Evolutionary conservation across 2,329 filamentous ascomycete genomes (phyloP).

Genomic region (Erysiphe pulchra): DNA sequence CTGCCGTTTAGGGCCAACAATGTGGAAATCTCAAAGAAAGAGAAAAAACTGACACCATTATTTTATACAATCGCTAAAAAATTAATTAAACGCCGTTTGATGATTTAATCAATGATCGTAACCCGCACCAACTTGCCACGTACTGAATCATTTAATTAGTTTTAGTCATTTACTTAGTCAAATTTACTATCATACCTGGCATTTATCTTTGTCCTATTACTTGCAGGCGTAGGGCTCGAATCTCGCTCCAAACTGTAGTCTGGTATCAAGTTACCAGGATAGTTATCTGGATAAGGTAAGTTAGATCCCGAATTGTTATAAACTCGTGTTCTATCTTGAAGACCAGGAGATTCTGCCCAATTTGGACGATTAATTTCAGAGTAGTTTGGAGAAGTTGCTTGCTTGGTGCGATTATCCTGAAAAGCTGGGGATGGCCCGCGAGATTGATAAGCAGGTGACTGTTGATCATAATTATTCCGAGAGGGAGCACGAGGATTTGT

Average conservation of each 20-base stretch:
- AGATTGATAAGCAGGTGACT: too few relatives aligned
- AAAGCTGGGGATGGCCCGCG: too few relatives aligned
- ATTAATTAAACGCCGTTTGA: slow-evolving; percentile 9
- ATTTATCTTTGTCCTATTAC: slow-evolving; percentile 17
- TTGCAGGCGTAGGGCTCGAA: slow-evolving; percentile 15
- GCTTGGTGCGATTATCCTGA: too few relatives aligned
- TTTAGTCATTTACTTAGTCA: too few relatives aligned
- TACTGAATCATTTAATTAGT: slow-evolving; percentile 14
- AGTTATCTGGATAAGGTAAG: slow-evolving; percentile 8
- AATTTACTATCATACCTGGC: slow-evolving; percentile 18
- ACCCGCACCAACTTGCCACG: slow-evolving; percentile 30
- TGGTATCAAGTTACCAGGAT: slow-evolving; percentile 9
- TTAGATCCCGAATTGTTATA: slow-evolving; percentile 8
- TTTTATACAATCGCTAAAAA: slow-evolving; percentile 5
- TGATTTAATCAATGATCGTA: slow-evolving; percentile 21
- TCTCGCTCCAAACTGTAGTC: slow-evolving; percentile 17
- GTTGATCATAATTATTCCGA: slow-evolving; percentile 5
- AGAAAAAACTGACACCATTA: slow-evolving; percentile 10
- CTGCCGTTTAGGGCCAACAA: slow-evolving; percentile 4
- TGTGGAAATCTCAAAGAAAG: slow-evolving; percentile 7
- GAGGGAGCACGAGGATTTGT: slow-evolving; percentile 9
- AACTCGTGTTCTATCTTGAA: slow-evolving; percentile 9
- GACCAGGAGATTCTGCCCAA: slow-evolving; percentile 10
- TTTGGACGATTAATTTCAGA: slow-evolving; percentile 25
- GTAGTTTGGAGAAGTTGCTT: slow-evolving; percentile 8